Evolutionary conservation across 495 filamentous ascomycete species (phyloP), one percentile per base, ranked within the genome.

Genomic region (Darksidea phi): DNA sequence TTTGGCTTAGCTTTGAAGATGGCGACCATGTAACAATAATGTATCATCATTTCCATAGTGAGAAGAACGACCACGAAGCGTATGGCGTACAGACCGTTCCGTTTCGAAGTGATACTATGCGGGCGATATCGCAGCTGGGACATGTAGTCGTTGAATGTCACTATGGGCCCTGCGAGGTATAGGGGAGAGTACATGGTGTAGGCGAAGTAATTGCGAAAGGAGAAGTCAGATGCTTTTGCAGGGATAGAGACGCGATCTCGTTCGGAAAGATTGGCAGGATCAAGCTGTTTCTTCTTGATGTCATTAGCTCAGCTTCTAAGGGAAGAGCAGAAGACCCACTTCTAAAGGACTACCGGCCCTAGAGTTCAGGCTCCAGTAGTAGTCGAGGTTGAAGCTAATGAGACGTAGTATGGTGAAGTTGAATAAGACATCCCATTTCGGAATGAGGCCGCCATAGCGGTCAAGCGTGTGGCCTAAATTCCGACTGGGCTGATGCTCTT

Each of bases 71-170:
- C 74, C 36, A 85, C 67, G 73, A 96, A 93, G n/a, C 94, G 90
- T 54, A 94, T 73, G 32, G 79, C 92, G 72, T 99, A 99, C 17
- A 87, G 76, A 38, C 86, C 66, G 12, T 85, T 96, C 54, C 90
- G 87, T 1, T 77, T 68, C 1, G 71, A 67, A 23, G 82, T 86
- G 63, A 95, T 84, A 37, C 79, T 89, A 18, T 85, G 79, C 1
- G 89, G 73, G 10, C 82, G 81, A 72, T 93, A 88, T 62, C 89
- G 78, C 66, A 80, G 78, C 72, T 99, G 94, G 15, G 91, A 90
- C 53, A 96, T 88, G 77, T 95, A 97, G 76, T 97, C 94, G 74
- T 99, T 99, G 79, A 97, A 99, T 24, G 91, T 97, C 54, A 97
- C 66, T 67, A 99, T 95, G 6, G 94, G 94, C 0, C 94, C 94